A percentile compares a stretch with the other conserved stretches of the same genome.
Evolutionary conservation across 75 land plant genomes (phyloP).

Genomic region (Pinus taeda): DNA sequence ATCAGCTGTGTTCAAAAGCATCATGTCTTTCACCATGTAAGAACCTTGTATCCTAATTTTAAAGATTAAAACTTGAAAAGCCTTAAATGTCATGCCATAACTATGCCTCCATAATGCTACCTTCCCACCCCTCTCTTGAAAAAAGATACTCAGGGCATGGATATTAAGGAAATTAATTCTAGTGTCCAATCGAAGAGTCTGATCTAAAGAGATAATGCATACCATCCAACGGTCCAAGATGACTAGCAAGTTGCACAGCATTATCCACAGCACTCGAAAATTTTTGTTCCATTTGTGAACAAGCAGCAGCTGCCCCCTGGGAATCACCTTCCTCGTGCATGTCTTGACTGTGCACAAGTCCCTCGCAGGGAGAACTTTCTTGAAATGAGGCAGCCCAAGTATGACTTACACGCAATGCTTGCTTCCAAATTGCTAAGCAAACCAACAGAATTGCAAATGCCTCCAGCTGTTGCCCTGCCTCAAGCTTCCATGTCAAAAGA

Average conservation of each 20-base stretch:
- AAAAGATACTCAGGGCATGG: too few species aligned
- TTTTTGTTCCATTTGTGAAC: slow-evolving; percentile 62
- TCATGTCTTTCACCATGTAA: too few species aligned
- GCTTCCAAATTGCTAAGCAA: slow-evolving; percentile 90
- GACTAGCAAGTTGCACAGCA: slow-evolving; percentile 70
- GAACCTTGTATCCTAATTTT: too few species aligned
- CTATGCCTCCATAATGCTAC: too few species aligned
- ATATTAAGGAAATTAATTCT: too few species aligned
- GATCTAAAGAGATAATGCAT: too few species aligned
- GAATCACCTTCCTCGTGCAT: slow-evolving; percentile 7
- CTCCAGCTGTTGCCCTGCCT: slow-evolving; percentile 44
- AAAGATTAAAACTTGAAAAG: too few species aligned
- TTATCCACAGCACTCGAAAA: slow-evolving; percentile 77
- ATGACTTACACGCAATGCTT: slow-evolving; percentile 82
- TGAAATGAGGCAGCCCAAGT: slow-evolving; percentile 69
- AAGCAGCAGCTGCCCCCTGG: slow-evolving; percentile 37
- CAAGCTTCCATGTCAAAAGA: slow-evolving; percentile 29
- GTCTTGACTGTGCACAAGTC: not conserved
- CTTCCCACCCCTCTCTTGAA: too few species aligned
- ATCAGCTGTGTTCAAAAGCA: slow-evolving; percentile 19
- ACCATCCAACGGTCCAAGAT: slow-evolving; percentile 26
- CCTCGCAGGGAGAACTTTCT: slow-evolving; percentile 31
- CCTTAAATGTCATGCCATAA: too few species aligned
- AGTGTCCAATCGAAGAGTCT: too few species aligned
- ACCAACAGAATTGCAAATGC: slow-evolving; percentile 92